Evolutionary conservation across 2,329 filamentous ascomycete species (phyloP).

Genomic region (Orbilia oligospora): DNA sequence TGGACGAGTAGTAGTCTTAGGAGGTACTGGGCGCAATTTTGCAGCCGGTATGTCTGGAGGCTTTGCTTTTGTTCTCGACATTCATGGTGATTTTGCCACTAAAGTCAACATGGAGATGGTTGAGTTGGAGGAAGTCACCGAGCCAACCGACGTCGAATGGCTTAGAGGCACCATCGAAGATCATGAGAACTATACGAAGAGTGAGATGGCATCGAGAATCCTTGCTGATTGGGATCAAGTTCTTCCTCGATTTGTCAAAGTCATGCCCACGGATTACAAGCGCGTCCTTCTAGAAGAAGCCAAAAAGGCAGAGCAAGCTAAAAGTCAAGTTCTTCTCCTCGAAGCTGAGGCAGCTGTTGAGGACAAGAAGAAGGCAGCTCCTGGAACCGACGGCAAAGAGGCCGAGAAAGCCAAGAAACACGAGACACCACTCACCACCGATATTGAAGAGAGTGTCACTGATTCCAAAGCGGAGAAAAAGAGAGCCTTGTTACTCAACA

Average conservation of each 20-base stretch:
- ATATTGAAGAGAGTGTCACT: conserved; percentile 92
- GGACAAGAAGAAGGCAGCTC: conserved; percentile 73
- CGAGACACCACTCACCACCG: conserved; percentile 68
- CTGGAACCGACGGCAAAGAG: conserved; percentile 71
- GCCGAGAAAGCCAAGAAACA: conserved; percentile 78
- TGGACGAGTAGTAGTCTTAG: conserved; percentile 88
- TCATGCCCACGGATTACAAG: conserved; percentile 96
- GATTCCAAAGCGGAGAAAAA: conserved; percentile 91
- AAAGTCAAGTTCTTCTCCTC: conserved; percentile 71
- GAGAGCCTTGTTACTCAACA: conserved; percentile 91
- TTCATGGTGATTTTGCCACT: conserved; percentile 87
- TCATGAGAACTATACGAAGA: conserved; percentile 97
- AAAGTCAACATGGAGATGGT: conserved; percentile 99
- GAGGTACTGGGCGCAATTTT: conserved; percentile 94
- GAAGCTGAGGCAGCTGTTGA: conserved; percentile 69
- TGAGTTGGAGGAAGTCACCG: conserved; percentile 85
- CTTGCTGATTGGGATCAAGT: conserved; percentile 95
- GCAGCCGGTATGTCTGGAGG: conserved; percentile 98
- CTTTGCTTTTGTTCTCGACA: conserved; percentile 94
- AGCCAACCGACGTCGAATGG: conserved; percentile 89
- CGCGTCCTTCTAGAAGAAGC: conserved; percentile 88
- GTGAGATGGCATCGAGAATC: conserved; percentile 91
- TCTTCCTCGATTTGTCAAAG: conserved; percentile 90
- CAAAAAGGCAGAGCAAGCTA: conserved; percentile 85
- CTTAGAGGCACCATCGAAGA: conserved; percentile 93